Evolutionary conservation across 2,329 filamentous ascomycete genomes (phyloP).

Genomic region (Ophiostoma sp.): DNA sequence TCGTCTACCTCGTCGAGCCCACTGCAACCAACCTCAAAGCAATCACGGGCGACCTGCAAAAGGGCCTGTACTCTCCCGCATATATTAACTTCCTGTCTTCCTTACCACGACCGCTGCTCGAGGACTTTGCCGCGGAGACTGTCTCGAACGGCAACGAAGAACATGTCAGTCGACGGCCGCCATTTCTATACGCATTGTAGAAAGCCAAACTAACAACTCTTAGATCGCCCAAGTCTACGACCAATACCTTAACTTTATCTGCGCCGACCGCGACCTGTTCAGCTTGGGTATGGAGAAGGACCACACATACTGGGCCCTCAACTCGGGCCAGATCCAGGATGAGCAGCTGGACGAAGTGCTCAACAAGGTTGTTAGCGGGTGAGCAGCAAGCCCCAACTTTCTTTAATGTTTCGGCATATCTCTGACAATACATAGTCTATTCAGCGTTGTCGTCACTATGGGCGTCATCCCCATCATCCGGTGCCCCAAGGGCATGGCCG

Average conservation of each 20-base stretch:
- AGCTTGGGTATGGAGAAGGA: slow-evolving; percentile 87
- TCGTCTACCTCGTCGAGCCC: slow-evolving; percentile 93
- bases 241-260: slow-evolving; percentile 96
- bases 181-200: not conserved
- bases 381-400: not conserved
- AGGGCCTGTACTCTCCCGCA: slow-evolving; percentile 83
- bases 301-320: slow-evolving; percentile 91
- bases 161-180: slow-evolving; percentile 24
- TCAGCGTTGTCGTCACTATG: slow-evolving; percentile 98
- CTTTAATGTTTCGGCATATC: not conserved
- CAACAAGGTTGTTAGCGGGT: slow-evolving; percentile 83
- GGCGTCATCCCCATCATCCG: slow-evolving; percentile 92
- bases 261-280: slow-evolving; percentile 91
- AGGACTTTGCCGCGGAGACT: slow-evolving; percentile 89
- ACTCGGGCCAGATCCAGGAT: slow-evolving; percentile 85
- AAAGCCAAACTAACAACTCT: not conserved
- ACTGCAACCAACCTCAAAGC: slow-evolving; percentile 71
- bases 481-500: slow-evolving; percentile 85
- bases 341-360: slow-evolving; percentile 82
- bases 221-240: slow-evolving; percentile 90
- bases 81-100: slow-evolving; percentile 97
- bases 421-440: slow-evolving; percentile 36
- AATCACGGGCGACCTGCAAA: slow-evolving; percentile 80
- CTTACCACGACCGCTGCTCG: slow-evolving; percentile 79
- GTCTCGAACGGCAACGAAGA: slow-evolving; percentile 80